phyloP scores from a whole-genome alignment of 2,329 filamentous ascomycete species.

The Fusarium cyanostomum region DNA sequence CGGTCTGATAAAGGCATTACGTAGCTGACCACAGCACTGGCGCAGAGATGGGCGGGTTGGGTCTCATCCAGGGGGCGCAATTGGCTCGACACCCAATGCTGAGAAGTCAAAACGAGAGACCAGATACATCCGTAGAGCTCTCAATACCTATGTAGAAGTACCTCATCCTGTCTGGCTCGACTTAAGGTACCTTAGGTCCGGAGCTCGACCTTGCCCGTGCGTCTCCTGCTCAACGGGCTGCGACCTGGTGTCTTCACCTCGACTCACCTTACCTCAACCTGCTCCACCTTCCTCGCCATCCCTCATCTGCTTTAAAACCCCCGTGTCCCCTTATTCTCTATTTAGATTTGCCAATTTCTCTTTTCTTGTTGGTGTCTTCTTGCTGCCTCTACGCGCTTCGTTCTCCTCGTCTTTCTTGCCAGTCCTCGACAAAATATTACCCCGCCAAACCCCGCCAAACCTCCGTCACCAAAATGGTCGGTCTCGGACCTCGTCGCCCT shows the following conservation, averaged over 20 bases:
- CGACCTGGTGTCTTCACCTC: constrained; percentile 30
- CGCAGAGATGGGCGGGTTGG: constrained; percentile 25
- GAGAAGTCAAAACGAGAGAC: constrained; percentile 3
- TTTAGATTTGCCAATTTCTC: constrained; percentile 13
- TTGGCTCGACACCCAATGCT: constrained; percentile 25
- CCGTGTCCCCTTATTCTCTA: constrained; percentile 18
- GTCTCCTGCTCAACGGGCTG: constrained; percentile 33
- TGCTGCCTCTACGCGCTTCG: neutral
- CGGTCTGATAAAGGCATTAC: constrained; percentile 40
- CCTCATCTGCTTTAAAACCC: constrained; percentile 40
- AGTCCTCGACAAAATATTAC: constrained; percentile 41
- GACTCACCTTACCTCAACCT: constrained; percentile 24
- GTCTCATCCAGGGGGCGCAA: constrained; percentile 22
- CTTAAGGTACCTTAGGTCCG: too few relatives aligned
- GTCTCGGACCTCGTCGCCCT: constrained; percentile 60
- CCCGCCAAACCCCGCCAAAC: constrained; percentile 51
- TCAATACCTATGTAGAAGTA: constrained; percentile 32
- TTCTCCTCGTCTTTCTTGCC: constrained; percentile 1
- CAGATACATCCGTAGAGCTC: constrained; percentile 20
- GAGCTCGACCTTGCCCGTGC: too few relatives aligned
- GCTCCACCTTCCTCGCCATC: constrained; percentile 40
- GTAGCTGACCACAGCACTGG: constrained; percentile 22
- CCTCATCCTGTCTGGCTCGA: constrained; percentile 18
- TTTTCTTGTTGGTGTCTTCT: constrained; percentile 5
- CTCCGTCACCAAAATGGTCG: constrained; percentile 56